These are phyloP conservation scores for Hypoxylon rubiginosum DNA, from an alignment of 2,329 filamentous ascomycete genomes.

Conservation along the genomic window DNA sequence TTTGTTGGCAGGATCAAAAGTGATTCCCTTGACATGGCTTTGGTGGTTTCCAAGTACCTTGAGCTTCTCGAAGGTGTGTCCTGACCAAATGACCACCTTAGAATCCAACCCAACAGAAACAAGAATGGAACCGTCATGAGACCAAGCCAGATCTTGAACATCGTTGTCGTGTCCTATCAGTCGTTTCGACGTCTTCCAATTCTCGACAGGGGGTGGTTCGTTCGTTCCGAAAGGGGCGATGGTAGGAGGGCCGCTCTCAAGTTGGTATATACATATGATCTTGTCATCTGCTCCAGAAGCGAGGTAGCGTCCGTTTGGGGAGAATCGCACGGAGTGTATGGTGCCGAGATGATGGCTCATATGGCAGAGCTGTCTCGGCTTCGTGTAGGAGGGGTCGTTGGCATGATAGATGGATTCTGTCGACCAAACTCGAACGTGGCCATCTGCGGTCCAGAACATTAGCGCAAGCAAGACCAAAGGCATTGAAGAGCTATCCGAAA, in stretches of 20 bases:
- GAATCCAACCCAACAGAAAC: slow-evolving; percentile 97
- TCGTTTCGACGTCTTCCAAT: slow-evolving; percentile 95
- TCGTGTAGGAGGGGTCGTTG: slow-evolving; percentile 76
- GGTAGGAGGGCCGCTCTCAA: slow-evolving; percentile 84
- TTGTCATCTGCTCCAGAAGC: slow-evolving; percentile 98
- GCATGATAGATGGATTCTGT: slow-evolving; percentile 92
- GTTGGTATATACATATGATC: slow-evolving; percentile 96
- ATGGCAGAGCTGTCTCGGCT: slow-evolving; percentile 93
- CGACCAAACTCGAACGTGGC: slow-evolving; percentile 97
- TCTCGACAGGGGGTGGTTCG: slow-evolving; percentile 93
- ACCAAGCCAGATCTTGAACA: slow-evolving; percentile 98
- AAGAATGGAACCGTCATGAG: slow-evolving; percentile 92
- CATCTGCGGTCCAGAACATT: slow-evolving; percentile 69
- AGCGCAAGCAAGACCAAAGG: slow-evolving; percentile 19
- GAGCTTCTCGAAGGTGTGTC: slow-evolving; percentile 96
- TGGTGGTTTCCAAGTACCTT: slow-evolving; percentile 94
- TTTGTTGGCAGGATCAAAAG: slow-evolving; percentile 98
- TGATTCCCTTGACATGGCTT: slow-evolving; percentile 98
- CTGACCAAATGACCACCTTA: slow-evolving; percentile 98
- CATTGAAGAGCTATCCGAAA: slow-evolving; percentile 20
- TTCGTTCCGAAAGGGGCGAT: slow-evolving; percentile 82
- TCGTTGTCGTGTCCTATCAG: slow-evolving; percentile 98
- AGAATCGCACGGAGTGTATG: slow-evolving; percentile 97
- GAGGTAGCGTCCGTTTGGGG: slow-evolving; percentile 92
- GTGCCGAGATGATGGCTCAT: slow-evolving; percentile 99